Evolutionary conservation across 2,329 filamentous ascomycete species (phyloP).

Genomic region (Elsinoe necatrix): DNA sequence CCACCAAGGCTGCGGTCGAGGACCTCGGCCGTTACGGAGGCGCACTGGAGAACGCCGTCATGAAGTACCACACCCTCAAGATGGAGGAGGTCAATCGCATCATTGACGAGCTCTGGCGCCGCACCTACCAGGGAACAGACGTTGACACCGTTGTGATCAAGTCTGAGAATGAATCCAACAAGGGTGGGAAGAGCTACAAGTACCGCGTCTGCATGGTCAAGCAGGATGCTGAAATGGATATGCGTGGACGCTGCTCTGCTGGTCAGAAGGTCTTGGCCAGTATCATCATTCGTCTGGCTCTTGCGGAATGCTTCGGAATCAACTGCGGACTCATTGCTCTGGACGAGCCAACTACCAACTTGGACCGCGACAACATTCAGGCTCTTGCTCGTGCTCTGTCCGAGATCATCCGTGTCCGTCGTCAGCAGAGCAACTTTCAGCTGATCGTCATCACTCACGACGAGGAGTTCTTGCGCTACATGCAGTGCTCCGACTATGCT

Average conservation of each 20-base stretch:
- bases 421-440: constrained; percentile 89
- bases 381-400: constrained; percentile 77
- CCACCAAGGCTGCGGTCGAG: constrained; percentile 85
- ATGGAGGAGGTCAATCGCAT: constrained; percentile 98
- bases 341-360: constrained; percentile 94
- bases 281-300: constrained; percentile 92
- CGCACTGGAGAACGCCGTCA: constrained; percentile 90
- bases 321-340: constrained; percentile 95
- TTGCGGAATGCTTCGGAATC: constrained; percentile 92
- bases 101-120: constrained; percentile 91
- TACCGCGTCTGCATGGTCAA: constrained; percentile 98
- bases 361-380: constrained; percentile 90
- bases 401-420: constrained; percentile 74
- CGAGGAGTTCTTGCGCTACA: constrained; percentile 86
- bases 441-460: constrained; percentile 98
- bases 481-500: constrained; percentile 89
- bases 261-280: constrained; percentile 93
- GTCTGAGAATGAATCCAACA: constrained; percentile 72
- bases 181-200: constrained; percentile 79
- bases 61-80: constrained; percentile 92
- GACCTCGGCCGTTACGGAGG: constrained; percentile 74
- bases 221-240: constrained; percentile 96
- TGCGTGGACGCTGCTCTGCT: constrained; percentile 93
- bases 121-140: constrained; percentile 93
- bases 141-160: constrained; percentile 94